Evolutionary conservation across 371 early-diverging fungal species (phyloP).

Genomic region (Spraguea lophii): DNA sequence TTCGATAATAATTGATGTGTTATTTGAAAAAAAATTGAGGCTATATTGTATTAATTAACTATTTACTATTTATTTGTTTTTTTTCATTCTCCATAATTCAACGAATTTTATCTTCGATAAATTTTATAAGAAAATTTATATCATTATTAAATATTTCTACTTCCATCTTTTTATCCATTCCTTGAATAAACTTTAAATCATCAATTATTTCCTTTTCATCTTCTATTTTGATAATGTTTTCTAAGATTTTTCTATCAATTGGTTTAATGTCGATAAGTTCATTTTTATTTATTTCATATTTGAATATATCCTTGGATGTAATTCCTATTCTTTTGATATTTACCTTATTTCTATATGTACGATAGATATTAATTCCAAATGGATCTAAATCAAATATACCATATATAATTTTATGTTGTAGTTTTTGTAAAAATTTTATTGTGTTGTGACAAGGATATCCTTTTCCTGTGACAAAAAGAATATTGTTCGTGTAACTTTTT

Average conservation of each 20-base stretch:
- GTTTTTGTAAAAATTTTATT: conserved; percentile 19
- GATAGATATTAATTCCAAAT: conserved; percentile 40
- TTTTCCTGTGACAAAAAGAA: conserved; percentile 40
- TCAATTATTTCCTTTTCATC: not conserved
- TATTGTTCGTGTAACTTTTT: not conserved
- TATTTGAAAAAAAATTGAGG: no score
- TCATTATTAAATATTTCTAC: conserved; percentile 10
- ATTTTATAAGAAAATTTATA: not conserved
- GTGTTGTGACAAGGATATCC: conserved; percentile 46
- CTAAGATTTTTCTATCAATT: conserved; percentile 3
- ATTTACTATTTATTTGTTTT: no score
- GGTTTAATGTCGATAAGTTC: conserved; percentile 1
- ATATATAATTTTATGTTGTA: conserved; percentile 5
- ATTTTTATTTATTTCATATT: conserved; percentile 2
- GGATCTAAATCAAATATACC: conserved; percentile 46
- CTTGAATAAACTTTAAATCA: conserved; percentile 16
- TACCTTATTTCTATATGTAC: conserved; percentile 26
- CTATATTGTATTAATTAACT: no score
- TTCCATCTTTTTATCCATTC: conserved; percentile 11
- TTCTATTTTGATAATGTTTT: conserved; percentile 2
- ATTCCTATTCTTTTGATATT: conserved; percentile 32
- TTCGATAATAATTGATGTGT: no score
- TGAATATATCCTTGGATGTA: conserved; percentile 8
- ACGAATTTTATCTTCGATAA: not conserved
- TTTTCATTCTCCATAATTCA: no score